A percentile compares a stretch with the other conserved stretches of the same genome.
These are phyloP conservation scores for Takashimella tepidaria DNA, from an alignment of 1,284 basidiomycete species.

Conservation along the genomic window DNA sequence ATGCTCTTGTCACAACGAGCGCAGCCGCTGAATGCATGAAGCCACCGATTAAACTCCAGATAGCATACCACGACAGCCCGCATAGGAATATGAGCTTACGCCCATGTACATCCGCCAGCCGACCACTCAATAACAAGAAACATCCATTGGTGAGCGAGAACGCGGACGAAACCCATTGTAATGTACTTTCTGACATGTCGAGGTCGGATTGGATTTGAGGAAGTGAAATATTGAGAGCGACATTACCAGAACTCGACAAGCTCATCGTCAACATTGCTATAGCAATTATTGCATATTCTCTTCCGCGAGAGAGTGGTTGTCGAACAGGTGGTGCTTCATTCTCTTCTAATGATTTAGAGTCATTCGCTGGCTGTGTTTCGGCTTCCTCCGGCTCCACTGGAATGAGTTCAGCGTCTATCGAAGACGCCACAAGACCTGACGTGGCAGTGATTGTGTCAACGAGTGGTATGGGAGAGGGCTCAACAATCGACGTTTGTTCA, in stretches of 20 bases:
- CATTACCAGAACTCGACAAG: conserved; percentile 7
- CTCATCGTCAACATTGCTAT: conserved; percentile 11
- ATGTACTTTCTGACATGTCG: conserved; percentile 16
- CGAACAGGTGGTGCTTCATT: not conserved
- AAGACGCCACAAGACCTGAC: not conserved
- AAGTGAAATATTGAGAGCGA: conserved; percentile 37
- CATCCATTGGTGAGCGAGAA: conserved; percentile 40
- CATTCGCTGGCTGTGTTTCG: not conserved
- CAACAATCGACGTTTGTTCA: not conserved
- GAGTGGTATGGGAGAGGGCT: not conserved
- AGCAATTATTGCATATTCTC: conserved; percentile 4
- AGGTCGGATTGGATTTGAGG: conserved; percentile 39
- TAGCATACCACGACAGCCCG: conserved; percentile 36
- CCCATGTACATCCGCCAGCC: conserved; percentile 42
- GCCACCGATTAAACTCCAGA: conserved; percentile 34
- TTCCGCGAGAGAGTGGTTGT: not conserved
- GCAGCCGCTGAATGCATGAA: conserved; percentile 35
- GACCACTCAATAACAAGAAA: conserved; percentile 39
- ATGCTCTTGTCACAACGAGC: conserved; percentile 31
- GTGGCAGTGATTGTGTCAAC: not conserved
- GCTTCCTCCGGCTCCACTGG: not conserved
- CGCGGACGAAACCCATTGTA: conserved; percentile 42
- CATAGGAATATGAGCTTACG: conserved; percentile 31
- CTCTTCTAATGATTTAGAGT: not conserved
- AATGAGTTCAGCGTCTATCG: not conserved